Evolutionary conservation across 2,329 filamentous ascomycete genomes (phyloP), one percentile per base, ranked within the genome.

Genomic region (Aspergillus quadrilineatus): DNA sequence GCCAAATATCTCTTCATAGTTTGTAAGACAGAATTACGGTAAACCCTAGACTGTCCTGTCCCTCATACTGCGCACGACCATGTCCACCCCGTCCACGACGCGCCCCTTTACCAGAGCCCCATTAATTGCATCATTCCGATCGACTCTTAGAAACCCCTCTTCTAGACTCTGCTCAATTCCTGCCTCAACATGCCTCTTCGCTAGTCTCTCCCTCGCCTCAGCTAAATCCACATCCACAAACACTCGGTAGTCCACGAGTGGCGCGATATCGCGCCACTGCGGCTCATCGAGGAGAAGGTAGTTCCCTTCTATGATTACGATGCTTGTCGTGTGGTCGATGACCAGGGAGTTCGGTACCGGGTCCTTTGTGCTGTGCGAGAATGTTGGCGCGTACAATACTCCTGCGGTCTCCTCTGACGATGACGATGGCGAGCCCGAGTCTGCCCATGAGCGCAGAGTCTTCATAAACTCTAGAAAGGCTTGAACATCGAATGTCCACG

Each of bases 211-310:
- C 28, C 70, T 61, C 2, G 76, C 76, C 17, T 75, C 61, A 2
- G 58, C 54, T 2, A 71, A 61, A 39, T 78, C 73, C 0, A 77
- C 72, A 30, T 74, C 65, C 0, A 80, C 71, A 17, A 79, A 73
- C 60, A 76, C 74, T 1, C 69, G 68, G n/a, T 76, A 73, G 53
- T 80, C 77, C 2, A 76, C 72, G 4, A 75, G 28, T 72, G 77
- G 28, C 2, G 44, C 41, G 3, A 60, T 17, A 9, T 62, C 58
- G 3, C 58, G 37, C 60, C 58, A 62, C 3, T 42, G 34, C 4
- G 49, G 44, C 34, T 54, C 45, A 15, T 60, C 41, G 8, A 71
- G 63, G 3, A 73, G 63, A 1, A 68, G 41, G 28, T 68, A 69
- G 28, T 69, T 68, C 3, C 64, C 65, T 49, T 69, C 67, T 1